Evolutionary conservation across 345 rosid genomes (phyloP).

Genomic region (Populus pruinosa): DNA sequence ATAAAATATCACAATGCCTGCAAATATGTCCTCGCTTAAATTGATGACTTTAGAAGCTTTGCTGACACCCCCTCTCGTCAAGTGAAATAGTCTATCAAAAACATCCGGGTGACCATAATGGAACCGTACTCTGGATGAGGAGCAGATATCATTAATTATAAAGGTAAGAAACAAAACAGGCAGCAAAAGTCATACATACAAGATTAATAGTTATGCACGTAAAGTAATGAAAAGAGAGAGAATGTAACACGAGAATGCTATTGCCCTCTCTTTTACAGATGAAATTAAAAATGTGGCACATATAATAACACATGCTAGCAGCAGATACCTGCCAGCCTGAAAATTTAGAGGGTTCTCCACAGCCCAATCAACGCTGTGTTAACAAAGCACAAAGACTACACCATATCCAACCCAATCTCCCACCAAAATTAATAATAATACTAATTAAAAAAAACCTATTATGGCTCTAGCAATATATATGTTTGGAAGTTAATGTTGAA

Average conservation of each 20-base stretch:
- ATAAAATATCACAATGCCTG: conserved; percentile 37
- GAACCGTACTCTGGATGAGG: conserved; percentile 82
- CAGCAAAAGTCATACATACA: background rate
- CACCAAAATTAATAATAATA: no score
- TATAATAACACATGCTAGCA: background rate
- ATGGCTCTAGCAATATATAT: no score
- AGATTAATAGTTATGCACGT: background rate
- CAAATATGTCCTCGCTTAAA: conserved; percentile 97
- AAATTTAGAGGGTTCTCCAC: background rate
- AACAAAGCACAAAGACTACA: no score
- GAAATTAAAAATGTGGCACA: background rate
- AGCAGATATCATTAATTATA: background rate
- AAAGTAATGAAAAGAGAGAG: background rate
- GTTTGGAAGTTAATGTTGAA: no score
- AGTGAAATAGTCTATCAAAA: conserved; percentile 95
- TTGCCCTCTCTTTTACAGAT: background rate
- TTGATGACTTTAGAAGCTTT: conserved; percentile 97
- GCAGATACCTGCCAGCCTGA: background rate
- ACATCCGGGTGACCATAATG: conserved; percentile 99
- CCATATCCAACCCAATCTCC: no score
- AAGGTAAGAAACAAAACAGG: background rate
- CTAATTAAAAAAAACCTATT: no score
- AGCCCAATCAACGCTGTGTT: background rate
- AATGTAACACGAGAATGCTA: background rate
- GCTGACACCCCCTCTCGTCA: conserved; percentile 96